phyloP scores from a whole-genome alignment of 1,284 basidiomycete genomes.

The Tilletia horrida region DNA sequence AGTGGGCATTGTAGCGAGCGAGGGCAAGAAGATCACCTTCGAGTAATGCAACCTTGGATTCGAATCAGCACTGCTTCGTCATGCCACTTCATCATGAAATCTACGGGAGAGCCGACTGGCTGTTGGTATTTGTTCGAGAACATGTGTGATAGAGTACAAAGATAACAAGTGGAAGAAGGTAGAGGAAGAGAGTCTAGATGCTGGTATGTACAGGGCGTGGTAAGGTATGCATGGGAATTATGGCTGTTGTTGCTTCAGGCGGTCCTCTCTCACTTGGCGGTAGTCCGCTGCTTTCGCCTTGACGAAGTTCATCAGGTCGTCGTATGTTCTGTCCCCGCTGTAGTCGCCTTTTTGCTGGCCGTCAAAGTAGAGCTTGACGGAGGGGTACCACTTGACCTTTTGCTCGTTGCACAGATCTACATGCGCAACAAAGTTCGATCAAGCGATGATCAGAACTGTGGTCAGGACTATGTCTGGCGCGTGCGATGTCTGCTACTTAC shows the following conservation, averaged over 20 bases:
- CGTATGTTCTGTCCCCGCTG: not conserved
- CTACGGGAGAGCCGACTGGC: no score
- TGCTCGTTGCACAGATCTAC: not conserved
- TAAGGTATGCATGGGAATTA: no score
- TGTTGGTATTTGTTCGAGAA: no score
- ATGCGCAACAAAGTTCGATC: not conserved
- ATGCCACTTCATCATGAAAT: no score
- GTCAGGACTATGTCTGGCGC: no score
- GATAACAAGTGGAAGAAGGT: no score
- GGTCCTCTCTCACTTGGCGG: not conserved
- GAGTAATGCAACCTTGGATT: constrained; percentile 18
- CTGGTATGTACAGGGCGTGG: no score
- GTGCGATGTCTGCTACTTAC: not conserved
- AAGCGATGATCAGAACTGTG: not conserved
- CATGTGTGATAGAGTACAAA: no score
- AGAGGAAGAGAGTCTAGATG: no score
- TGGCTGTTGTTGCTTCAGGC: no score
- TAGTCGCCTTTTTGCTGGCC: not conserved
- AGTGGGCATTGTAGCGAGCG: constrained; percentile 73
- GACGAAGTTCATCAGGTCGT: constrained; percentile 3
- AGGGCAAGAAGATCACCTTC: constrained; percentile 82
- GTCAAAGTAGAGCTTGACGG: constrained; percentile 7
- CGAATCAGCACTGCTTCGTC: no score
- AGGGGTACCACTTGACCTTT: not conserved
- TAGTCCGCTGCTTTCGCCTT: constrained; percentile 2